phyloP scores from a whole-genome alignment of 805 yeast species.

The Komagataella pastoris region DNA sequence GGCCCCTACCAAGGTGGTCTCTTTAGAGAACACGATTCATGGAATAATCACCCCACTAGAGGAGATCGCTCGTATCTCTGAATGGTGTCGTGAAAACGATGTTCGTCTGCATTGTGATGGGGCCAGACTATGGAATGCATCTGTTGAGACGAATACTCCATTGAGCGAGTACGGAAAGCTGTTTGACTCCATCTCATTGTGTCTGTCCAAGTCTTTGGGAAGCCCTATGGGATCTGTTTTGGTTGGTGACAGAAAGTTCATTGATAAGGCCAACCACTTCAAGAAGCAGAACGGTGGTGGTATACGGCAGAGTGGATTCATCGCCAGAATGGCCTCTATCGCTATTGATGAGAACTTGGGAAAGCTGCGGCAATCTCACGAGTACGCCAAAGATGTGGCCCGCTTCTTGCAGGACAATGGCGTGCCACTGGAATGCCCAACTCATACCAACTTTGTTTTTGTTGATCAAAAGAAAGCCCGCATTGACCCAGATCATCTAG shows the following conservation, averaged over 20 bases:
- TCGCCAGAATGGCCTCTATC: slow-evolving; percentile 67
- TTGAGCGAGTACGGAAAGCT: slow-evolving; percentile 57
- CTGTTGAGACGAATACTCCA: slow-evolving; percentile 56
- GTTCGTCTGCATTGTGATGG: slow-evolving; percentile 79
- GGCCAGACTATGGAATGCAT: slow-evolving; percentile 92
- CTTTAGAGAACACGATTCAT: slow-evolving; percentile 80
- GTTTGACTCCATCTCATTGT: slow-evolving; percentile 83
- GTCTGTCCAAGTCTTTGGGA: slow-evolving; percentile 81
- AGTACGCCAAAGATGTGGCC: slow-evolving; percentile 35
- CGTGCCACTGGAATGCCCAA: slow-evolving; percentile 56
- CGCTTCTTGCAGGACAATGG: slow-evolving; percentile 37
- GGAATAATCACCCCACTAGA: slow-evolving; percentile 74
- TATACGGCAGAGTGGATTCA: slow-evolving; percentile 75
- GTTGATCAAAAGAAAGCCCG: slow-evolving; percentile 40
- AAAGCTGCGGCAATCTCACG: slow-evolving; percentile 35
- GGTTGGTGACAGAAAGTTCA: slow-evolving; percentile 50
- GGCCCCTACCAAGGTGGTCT: slow-evolving; percentile 78
- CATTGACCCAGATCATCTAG: slow-evolving; percentile 31
- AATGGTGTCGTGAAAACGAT: slow-evolving; percentile 48
- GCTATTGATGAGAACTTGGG: slow-evolving; percentile 68
- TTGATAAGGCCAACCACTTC: slow-evolving; percentile 68
- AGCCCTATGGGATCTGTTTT: slow-evolving; percentile 89
- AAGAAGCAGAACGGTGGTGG: slow-evolving; percentile 93
- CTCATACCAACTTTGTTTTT: slow-evolving; percentile 75
- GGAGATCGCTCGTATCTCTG: slow-evolving; percentile 58